These are phyloP conservation scores for Penicillium vulpinum DNA, from an alignment of 2,329 filamentous ascomycete genomes.

Conservation along the genomic window DNA sequence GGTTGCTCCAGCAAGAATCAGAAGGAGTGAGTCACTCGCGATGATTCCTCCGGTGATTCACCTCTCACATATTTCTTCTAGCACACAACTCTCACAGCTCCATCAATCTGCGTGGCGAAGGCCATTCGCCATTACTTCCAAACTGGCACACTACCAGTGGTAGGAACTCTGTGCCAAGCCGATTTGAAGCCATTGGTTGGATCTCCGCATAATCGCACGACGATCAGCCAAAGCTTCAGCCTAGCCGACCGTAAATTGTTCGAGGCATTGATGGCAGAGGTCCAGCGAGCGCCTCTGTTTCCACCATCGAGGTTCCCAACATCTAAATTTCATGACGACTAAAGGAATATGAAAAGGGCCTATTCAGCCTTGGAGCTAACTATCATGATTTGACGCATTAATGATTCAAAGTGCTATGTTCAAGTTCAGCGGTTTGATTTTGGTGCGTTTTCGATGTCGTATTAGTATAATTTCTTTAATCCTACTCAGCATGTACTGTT, in stretches of 20 bases:
- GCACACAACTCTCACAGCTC: conserved; percentile 37
- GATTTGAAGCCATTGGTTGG: conserved; percentile 39
- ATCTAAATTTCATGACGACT: background rate
- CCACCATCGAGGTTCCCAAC: background rate
- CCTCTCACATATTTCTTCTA: conserved; percentile 10
- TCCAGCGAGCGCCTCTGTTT: conserved; percentile 1
- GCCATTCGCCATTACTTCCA: conserved; percentile 46
- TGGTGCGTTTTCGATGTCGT: background rate
- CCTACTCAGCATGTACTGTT: background rate
- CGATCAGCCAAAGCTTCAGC: conserved; percentile 7
- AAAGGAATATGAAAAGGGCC: background rate
- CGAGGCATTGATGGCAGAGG: conserved; percentile 21
- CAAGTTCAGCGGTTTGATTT: background rate
- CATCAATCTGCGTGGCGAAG: conserved; percentile 40
- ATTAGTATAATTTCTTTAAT: background rate
- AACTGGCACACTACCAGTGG: conserved; percentile 39
- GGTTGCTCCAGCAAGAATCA: conserved; percentile 48
- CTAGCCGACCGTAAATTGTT: conserved; percentile 15
- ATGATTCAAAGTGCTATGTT: background rate
- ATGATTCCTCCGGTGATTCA: background rate
- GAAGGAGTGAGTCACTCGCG: conserved; percentile 38
- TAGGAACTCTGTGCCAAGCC: conserved; percentile 37
- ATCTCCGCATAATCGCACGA: conserved; percentile 3
- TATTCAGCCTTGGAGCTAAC: background rate
- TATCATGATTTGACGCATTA: background rate